A percentile compares a stretch with the other conserved stretches of the same genome.
Conservation (phyloP, 1,139 yeast genomes). For the Komagataea norvegica region DNA sequence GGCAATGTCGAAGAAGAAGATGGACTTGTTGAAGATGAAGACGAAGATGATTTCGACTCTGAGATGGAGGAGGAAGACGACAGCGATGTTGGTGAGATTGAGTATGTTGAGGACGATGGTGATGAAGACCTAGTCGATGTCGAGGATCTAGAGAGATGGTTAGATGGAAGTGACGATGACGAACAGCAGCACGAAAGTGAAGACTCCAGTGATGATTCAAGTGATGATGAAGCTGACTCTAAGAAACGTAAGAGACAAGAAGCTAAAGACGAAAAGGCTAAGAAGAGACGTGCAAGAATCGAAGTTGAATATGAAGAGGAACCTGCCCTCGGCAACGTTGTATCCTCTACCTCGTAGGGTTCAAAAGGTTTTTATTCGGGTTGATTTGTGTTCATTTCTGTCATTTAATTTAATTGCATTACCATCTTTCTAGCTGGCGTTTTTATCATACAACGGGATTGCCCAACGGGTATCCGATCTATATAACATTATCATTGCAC, state of each 20-base stretch:
- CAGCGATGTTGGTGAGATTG: conserved; percentile 73
- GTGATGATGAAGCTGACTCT: conserved; percentile 38
- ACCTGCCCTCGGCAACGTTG: conserved; percentile 30
- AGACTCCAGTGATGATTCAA: conserved; percentile 33
- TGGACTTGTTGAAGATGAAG: conserved; percentile 58
- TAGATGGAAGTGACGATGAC: conserved; percentile 59
- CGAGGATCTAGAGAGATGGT: conserved; percentile 89
- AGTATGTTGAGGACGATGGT: conserved; percentile 79
- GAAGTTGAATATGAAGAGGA: conserved; percentile 86
- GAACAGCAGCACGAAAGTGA: conserved; percentile 34
- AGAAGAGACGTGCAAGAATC: conserved; percentile 66
- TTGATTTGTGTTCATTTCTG: conserved; percentile 1
- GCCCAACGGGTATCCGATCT: too few species aligned
- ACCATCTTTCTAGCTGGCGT: too few species aligned
- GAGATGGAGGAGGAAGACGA: conserved; percentile 51
- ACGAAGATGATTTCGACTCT: conserved; percentile 52
- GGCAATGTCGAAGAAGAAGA: conserved; percentile 66
- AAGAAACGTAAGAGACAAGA: conserved; percentile 40
- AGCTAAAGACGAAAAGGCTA: conserved; percentile 36
- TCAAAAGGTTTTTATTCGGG: too few species aligned
- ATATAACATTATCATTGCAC: too few species aligned
- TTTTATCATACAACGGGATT: too few species aligned
- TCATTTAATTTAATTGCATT: conserved; percentile 6
- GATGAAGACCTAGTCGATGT: conserved; percentile 87
- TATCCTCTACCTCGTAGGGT: conserved; percentile 13